Percentiles rank a stretch among this genome's conserved stretches.
These are phyloP conservation scores for Colletotrichum caudatum DNA, from an alignment of 2,329 filamentous ascomycete species.

Conservation along the genomic window DNA sequence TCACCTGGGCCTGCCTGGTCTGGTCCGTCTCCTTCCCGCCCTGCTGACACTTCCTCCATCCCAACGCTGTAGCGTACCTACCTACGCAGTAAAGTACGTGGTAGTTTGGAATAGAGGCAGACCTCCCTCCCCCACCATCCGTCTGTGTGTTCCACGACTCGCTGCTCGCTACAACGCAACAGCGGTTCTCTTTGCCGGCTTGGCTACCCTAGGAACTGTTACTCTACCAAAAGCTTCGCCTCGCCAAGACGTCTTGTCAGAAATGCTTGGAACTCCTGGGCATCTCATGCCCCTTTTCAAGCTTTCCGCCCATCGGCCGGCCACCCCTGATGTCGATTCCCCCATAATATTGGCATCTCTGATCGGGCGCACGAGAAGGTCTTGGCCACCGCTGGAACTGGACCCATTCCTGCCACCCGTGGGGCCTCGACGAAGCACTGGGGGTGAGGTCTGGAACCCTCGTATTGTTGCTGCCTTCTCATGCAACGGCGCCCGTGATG, in stretches of 20 bases:
- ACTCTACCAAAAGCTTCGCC: conserved; percentile 40
- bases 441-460: not conserved
- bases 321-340: conserved; percentile 20
- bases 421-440: conserved; percentile 27
- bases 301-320: conserved; percentile 16
- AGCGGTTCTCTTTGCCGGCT: conserved; percentile 32
- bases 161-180: conserved; percentile 26
- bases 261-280: conserved; percentile 24
- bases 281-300: conserved; percentile 8
- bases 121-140: conserved; percentile 1
- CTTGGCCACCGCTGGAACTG: conserved; percentile 19
- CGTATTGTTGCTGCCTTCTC: conserved; percentile 11
- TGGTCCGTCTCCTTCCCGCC: not conserved
- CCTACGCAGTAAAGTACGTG: not conserved
- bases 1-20: not conserved
- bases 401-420: conserved; percentile 15
- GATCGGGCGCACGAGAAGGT: conserved; percentile 21
- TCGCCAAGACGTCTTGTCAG: conserved; percentile 23
- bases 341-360: conserved; percentile 9
- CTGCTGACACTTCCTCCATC: conserved; percentile 24
- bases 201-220: conserved; percentile 30
- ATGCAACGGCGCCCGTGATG: not conserved
- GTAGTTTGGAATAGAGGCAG: not conserved
- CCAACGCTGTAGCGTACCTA: not conserved
- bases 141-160: conserved; percentile 18